These are phyloP conservation scores for Vitis rupestris DNA, from an alignment of 164 flowering plant genomes.

Conservation along the genomic window DNA sequence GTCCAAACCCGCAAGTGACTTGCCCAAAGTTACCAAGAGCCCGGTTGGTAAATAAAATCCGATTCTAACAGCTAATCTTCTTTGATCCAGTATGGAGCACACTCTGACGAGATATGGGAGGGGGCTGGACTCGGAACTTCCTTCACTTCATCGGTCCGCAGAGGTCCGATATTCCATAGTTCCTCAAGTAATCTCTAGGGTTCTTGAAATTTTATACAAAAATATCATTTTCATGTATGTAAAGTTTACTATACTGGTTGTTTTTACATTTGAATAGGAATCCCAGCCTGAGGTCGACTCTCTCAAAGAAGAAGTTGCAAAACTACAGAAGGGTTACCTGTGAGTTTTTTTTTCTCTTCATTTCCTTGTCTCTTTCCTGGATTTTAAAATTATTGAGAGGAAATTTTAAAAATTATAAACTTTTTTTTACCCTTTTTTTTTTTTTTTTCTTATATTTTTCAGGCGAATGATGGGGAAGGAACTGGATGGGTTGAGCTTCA, in stretches of 20 bases:
- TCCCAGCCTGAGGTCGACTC: slow-evolving; percentile 14
- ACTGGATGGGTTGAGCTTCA: slow-evolving; percentile 31
- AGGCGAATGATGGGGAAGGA: slow-evolving; percentile 41
- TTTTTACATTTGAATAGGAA: not conserved
- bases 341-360: slow-evolving; percentile 12
- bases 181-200: too few species aligned
- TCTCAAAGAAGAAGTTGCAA: slow-evolving; percentile 25
- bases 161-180: too few species aligned
- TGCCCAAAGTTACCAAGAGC: too few species aligned
- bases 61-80: not conserved
- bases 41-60: not conserved
- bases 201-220: not conserved
- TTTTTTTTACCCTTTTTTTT: not conserved
- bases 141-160: not conserved
- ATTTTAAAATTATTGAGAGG: too few species aligned
- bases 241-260: not conserved
- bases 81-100: slow-evolving; percentile 35
- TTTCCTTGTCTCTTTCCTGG: not conserved
- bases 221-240: slow-evolving; percentile 10
- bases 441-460: not conserved
- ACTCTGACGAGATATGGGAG: slow-evolving; percentile 31
- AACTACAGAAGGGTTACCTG: slow-evolving; percentile 19
- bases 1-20: too few species aligned
- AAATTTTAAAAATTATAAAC: not conserved
- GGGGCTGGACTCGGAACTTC: slow-evolving; percentile 6